Conservation (phyloP, 2,329 filamentous ascomycete genomes). For the Coniella lustricola region DNA sequence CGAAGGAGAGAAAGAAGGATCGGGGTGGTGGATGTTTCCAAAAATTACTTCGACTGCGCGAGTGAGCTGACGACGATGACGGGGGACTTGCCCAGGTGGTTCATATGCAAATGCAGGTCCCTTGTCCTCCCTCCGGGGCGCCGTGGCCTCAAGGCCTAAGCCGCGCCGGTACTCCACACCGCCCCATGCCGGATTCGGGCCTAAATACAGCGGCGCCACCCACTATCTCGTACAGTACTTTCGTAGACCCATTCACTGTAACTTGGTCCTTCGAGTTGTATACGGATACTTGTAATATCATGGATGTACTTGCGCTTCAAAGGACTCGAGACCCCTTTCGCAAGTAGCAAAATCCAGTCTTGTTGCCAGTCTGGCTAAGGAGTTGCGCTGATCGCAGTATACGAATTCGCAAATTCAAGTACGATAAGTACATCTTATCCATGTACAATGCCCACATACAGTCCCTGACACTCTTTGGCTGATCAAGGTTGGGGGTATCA, state of each 20-base stretch:
- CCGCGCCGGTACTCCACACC: background rate
- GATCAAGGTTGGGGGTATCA: conserved; percentile 12
- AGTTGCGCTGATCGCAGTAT: too few relatives aligned
- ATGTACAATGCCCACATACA: background rate
- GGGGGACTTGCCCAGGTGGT: background rate
- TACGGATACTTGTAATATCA: too few relatives aligned
- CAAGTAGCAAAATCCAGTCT: too few relatives aligned
- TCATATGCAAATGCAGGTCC: background rate
- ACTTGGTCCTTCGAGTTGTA: too few relatives aligned
- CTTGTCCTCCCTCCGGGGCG: background rate
- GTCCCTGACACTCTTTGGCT: background rate
- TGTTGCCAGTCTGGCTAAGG: too few relatives aligned
- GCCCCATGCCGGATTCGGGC: conserved; percentile 1
- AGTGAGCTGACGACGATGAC: background rate
- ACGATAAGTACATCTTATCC: background rate
- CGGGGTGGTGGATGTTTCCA: background rate
- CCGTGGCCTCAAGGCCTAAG: background rate
- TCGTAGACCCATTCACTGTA: too few relatives aligned
- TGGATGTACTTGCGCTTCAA: too few relatives aligned
- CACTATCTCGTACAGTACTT: background rate
- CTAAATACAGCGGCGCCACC: background rate
- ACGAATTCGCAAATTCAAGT: too few relatives aligned
- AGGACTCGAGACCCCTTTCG: too few relatives aligned
- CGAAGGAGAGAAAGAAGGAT: background rate
- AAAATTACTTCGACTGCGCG: background rate